phyloP scores from a whole-genome alignment of 164 flowering plant genomes.

The grape (Vitis vinifera) region DNA sequence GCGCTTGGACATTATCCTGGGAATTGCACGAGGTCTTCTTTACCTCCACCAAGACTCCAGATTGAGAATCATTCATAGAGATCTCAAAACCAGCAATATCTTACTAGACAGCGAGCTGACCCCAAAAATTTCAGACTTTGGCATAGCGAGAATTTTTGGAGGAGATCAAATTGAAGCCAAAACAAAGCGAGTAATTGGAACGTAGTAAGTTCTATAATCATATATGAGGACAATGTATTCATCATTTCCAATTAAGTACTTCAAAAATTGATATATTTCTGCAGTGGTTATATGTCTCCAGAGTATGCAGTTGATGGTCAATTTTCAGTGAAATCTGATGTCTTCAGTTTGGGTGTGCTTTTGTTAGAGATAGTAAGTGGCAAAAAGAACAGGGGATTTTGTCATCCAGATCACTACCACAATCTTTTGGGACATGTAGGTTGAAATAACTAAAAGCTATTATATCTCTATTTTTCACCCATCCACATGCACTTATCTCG shows the following conservation, averaged over 20 bases:
- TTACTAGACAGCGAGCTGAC: no score
- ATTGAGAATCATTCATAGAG: no score
- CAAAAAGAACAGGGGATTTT: background rate
- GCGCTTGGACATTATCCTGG: conserved; percentile 15
- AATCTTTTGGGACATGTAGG: conserved; percentile 4
- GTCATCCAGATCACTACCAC: background rate
- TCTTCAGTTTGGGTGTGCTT: conserved; percentile 3
- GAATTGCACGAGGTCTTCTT: conserved; percentile 24
- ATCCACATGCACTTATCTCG: no score
- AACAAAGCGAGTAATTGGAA: no score
- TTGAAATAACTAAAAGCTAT: background rate
- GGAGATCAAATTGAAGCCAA: no score
- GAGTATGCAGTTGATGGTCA: conserved; percentile 11
- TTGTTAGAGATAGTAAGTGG: conserved; percentile 5
- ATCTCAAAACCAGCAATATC: no score
- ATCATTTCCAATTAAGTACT: no score
- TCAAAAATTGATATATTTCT: background rate
- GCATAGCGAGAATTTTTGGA: no score
- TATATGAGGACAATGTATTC: no score
- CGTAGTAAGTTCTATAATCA: no score
- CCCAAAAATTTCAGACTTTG: no score
- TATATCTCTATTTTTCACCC: no score
- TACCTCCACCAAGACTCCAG: conserved; percentile 27
- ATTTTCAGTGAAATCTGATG: conserved; percentile 7
- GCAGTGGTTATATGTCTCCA: conserved; percentile 18